These are phyloP conservation scores for Crithidia fasciculata DNA, from an alignment of 208 protist genomes.

Conservation along the genomic window DNA sequence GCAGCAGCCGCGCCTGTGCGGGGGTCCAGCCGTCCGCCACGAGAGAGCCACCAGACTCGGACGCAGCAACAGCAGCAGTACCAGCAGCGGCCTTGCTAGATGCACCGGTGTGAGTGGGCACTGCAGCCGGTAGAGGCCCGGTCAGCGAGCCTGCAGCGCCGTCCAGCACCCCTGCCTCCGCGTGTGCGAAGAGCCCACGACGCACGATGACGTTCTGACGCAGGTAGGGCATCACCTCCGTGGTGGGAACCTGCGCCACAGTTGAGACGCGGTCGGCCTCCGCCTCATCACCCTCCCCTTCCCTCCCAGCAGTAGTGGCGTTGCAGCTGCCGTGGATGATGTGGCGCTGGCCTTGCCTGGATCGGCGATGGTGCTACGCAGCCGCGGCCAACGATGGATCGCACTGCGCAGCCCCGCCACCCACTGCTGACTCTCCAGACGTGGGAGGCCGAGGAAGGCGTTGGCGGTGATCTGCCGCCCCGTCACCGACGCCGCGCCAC, in stretches of 20 bases:
- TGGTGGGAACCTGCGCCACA: constrained; percentile 37
- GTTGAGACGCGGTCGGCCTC: constrained; percentile 12
- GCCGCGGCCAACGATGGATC: constrained; percentile 38
- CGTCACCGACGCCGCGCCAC: constrained; percentile 20
- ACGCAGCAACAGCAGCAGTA: too few relatives aligned
- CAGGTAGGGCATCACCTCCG: constrained; percentile 47
- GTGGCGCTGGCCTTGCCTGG: neutral
- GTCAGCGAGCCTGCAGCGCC: too few relatives aligned
- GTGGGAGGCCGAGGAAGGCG: constrained; percentile 38
- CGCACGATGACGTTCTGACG: constrained; percentile 47
- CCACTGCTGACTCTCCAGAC: constrained; percentile 40
- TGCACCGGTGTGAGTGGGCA: too few relatives aligned
- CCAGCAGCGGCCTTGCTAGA: too few relatives aligned
- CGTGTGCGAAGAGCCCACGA: constrained; percentile 37
- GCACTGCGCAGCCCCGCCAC: constrained; percentile 37
- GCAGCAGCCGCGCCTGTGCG: constrained; percentile 11
- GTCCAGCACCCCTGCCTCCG: neutral
- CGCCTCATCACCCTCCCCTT: neutral
- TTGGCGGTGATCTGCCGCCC: constrained; percentile 38
- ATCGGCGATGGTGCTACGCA: constrained; percentile 26
- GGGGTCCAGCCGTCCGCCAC: constrained; percentile 11
- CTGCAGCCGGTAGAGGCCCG: neutral
- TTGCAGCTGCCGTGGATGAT: neutral
- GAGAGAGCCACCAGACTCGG: too few relatives aligned
- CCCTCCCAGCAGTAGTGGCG: neutral